Evolutionary conservation across 371 early-diverging fungal genomes (phyloP).

Genomic region (Zychaea mexicana): DNA sequence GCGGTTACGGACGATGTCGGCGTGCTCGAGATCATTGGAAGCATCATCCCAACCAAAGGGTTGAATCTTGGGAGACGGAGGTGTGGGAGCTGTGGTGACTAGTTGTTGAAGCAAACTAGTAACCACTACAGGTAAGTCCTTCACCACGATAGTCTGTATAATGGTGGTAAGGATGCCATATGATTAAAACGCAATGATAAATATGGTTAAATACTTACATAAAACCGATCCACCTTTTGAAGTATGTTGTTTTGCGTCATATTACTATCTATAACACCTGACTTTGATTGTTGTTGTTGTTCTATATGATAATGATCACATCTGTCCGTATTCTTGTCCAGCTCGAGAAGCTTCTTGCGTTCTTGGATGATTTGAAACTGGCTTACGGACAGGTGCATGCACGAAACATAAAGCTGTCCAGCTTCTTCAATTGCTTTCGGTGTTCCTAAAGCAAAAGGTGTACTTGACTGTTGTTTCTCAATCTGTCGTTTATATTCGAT

Average conservation of each 20-base stretch:
- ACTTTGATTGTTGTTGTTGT: slow-evolving; percentile 1
- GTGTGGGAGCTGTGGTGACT: slow-evolving; percentile 26
- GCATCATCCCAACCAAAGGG: background rate
- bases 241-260: background rate
- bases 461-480: slow-evolving; percentile 36
- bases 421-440: slow-evolving; percentile 63
- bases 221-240: background rate
- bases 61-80: background rate
- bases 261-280: too few relatives aligned
- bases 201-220: slow-evolving; percentile 2
- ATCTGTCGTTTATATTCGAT: slow-evolving; percentile 2
- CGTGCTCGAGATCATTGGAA: slow-evolving; percentile 29
- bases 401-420: slow-evolving; percentile 50
- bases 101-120: slow-evolving; percentile 43
- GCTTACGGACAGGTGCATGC: slow-evolving; percentile 62
- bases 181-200: background rate
- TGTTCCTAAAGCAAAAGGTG: slow-evolving; percentile 37
- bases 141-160: slow-evolving; percentile 32
- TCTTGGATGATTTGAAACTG: slow-evolving; percentile 63
- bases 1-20: slow-evolving; percentile 58
- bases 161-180: background rate
- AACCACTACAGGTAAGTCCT: slow-evolving; percentile 47
- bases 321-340: background rate
- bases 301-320: background rate
- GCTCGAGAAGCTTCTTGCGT: slow-evolving; percentile 28